Evolutionary conservation across 306 rosid genomes (phyloP).

Genomic region (Vigna hirtella): DNA sequence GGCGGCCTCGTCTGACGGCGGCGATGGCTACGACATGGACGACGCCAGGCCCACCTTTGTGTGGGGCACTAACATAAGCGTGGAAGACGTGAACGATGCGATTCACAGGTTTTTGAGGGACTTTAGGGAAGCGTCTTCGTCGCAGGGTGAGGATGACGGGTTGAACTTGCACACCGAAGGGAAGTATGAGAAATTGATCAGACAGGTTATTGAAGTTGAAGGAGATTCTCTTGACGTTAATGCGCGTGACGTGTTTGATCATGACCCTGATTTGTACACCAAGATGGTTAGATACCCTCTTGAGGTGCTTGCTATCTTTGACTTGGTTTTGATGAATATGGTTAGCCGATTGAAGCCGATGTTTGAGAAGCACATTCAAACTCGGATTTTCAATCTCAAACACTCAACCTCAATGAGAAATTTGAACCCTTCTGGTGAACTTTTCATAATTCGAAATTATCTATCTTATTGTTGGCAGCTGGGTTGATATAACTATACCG

Average conservation of each 20-base stretch:
- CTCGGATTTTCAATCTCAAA: conserved; percentile 85
- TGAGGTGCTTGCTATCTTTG: conserved; percentile 95
- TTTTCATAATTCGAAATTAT: background rate
- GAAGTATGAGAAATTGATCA: conserved; percentile 76
- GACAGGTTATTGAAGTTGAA: conserved; percentile 71
- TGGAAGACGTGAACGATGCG: conserved; percentile 86
- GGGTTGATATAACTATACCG: conserved; percentile 29
- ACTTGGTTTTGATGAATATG: conserved; percentile 94
- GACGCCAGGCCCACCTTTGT: conserved; percentile 86
- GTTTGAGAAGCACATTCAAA: conserved; percentile 91
- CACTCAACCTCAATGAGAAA: conserved; percentile 86
- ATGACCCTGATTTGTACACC: conserved; percentile 86
- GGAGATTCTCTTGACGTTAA: conserved; percentile 84
- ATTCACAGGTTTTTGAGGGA: conserved; percentile 79
- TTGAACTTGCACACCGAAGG: conserved; percentile 64
- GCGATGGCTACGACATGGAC: conserved; percentile 77
- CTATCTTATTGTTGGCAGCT: background rate
- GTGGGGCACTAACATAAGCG: conserved; percentile 98
- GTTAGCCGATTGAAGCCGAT: conserved; percentile 75
- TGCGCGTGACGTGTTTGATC: conserved; percentile 84
- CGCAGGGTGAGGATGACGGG: conserved; percentile 55
- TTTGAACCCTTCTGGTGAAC: conserved; percentile 91
- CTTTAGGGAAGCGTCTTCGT: conserved; percentile 61
- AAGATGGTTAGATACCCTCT: conserved; percentile 96
- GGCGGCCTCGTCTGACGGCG: conserved; percentile 80